phyloP scores from a whole-genome alignment of 257 asterid species.

The Linderniella brevidens region DNA sequence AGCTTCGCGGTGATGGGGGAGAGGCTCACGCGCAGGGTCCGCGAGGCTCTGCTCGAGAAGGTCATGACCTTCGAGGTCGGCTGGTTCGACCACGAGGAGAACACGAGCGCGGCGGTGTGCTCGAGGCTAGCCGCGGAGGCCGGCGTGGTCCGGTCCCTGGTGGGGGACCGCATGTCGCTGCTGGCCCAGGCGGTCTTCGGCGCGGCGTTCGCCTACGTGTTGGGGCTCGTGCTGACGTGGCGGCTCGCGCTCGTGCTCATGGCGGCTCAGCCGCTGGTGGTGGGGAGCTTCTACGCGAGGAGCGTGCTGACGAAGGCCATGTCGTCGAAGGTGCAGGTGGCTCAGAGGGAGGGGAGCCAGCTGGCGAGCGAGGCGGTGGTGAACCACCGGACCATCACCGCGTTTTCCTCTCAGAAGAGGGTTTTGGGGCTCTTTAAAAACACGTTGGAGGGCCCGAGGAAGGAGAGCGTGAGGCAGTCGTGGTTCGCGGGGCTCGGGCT shows the following conservation, averaged over 20 bases:
- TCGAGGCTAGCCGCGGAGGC: conserved; percentile 85
- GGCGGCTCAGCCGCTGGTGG: conserved; percentile 64
- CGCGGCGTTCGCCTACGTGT: conserved; percentile 55
- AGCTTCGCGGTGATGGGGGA: conserved; percentile 95
- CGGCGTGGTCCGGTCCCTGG: conserved; percentile 80
- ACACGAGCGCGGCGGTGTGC: conserved; percentile 66
- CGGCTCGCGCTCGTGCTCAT: conserved; percentile 81
- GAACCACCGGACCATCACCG: conserved; percentile 64
- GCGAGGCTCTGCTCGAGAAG: conserved; percentile 71
- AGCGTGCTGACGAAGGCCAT: conserved; percentile 52
- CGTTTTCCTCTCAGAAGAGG: conserved; percentile 64
- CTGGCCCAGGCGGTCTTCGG: conserved; percentile 63
- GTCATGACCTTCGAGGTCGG: conserved; percentile 81
- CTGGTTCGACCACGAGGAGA: conserved; percentile 83
- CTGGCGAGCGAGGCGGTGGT: conserved; percentile 87
- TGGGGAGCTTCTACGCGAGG: conserved; percentile 48
- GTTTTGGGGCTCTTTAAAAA: conserved; percentile 55
- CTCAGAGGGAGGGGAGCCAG: conserved; percentile 77
- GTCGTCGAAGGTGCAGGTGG: conserved; percentile 51
- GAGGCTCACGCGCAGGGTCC: conserved; percentile 57
- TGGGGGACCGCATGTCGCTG: conserved; percentile 77
- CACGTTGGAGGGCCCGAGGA: conserved; percentile 53
- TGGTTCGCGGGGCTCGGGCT: conserved; percentile 90
- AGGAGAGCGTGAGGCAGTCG: conserved; percentile 64
- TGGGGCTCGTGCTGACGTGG: conserved; percentile 73